These are phyloP conservation scores for Tolypocladium pustulatum DNA, from an alignment of 2,329 filamentous ascomycete genomes.

Conservation along the genomic window DNA sequence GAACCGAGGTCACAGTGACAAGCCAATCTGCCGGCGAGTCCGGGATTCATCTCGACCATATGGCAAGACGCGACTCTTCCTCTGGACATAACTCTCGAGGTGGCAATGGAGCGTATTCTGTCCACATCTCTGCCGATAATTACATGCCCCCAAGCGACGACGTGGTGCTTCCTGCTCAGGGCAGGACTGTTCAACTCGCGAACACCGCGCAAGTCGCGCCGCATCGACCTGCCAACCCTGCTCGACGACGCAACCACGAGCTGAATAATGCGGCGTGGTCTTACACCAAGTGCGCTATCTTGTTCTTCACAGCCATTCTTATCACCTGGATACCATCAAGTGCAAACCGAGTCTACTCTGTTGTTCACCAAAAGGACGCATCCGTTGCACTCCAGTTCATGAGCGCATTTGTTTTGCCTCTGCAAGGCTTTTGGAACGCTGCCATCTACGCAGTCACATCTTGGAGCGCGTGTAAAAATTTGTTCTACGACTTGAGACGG, in stretches of 20 bases:
- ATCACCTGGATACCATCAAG: slow-evolving; percentile 71
- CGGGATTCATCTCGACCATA: slow-evolving; percentile 13
- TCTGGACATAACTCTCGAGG: slow-evolving; percentile 5
- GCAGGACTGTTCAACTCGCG: slow-evolving; percentile 9
- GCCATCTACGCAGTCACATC: slow-evolving; percentile 66
- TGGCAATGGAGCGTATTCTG: slow-evolving; percentile 30
- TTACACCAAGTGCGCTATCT: slow-evolving; percentile 59
- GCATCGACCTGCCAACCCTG: slow-evolving; percentile 13
- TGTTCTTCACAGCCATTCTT: slow-evolving; percentile 62
- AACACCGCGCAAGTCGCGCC: slow-evolving; percentile 6
- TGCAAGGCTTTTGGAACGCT: slow-evolving; percentile 82
- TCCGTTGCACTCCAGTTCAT: slow-evolving; percentile 55
- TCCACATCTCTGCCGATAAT: slow-evolving; percentile 35
- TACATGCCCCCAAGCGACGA: slow-evolving; percentile 10
- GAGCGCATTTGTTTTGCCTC: slow-evolving; percentile 63
- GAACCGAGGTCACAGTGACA: slow-evolving; percentile 55
- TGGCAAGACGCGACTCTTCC: slow-evolving; percentile 9
- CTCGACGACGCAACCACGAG: slow-evolving; percentile 32
- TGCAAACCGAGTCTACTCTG: slow-evolving; percentile 65
- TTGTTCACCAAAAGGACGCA: slow-evolving; percentile 43
- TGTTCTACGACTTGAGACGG: slow-evolving; percentile 15
- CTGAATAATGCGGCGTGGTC: slow-evolving; percentile 55
- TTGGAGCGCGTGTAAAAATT: slow-evolving; percentile 47
- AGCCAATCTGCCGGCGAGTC: slow-evolving; percentile 28
- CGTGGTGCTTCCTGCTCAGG: slow-evolving; percentile 16